phyloP scores from a whole-genome alignment of 441 rosid genomes.

The Melastoma candidum region DNA sequence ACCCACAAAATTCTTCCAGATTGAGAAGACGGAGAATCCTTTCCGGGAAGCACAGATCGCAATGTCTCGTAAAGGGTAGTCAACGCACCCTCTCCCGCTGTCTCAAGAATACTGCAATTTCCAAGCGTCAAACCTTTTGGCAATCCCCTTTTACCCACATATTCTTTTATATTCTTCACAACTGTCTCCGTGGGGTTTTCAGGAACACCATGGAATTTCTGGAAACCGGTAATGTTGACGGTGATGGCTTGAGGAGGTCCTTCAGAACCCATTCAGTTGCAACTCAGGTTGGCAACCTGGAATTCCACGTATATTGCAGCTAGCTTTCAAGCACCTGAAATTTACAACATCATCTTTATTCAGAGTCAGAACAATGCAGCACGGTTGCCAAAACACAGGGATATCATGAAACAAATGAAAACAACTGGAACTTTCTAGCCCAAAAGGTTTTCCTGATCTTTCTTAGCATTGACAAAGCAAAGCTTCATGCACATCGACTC shows the following conservation, averaged over 20 bases:
- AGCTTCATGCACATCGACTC: too few species aligned
- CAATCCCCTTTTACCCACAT: slow-evolving; percentile 49
- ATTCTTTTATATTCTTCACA: slow-evolving; percentile 57
- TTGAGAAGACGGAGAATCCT: slow-evolving; percentile 39
- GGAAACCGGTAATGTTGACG: slow-evolving; percentile 78
- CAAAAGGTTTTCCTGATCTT: too few species aligned
- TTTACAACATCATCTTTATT: too few species aligned
- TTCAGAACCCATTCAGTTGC: slow-evolving; percentile 76
- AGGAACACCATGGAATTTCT: slow-evolving; percentile 94
- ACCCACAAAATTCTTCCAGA: slow-evolving; percentile 66
- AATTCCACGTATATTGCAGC: slow-evolving; percentile 1
- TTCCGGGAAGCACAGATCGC: slow-evolving; percentile 38
- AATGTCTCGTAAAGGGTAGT: slow-evolving; percentile 47
- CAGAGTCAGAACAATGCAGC: too few species aligned
- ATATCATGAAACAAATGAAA: too few species aligned
- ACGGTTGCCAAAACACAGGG: too few species aligned
- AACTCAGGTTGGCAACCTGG: not conserved
- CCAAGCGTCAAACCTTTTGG: slow-evolving; percentile 67
- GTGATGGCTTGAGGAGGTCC: slow-evolving; percentile 59
- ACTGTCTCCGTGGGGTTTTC: slow-evolving; percentile 90
- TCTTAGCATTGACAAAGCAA: too few species aligned
- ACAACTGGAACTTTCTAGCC: too few species aligned
- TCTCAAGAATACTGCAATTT: slow-evolving; percentile 67
- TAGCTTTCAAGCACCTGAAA: slow-evolving; percentile 8
- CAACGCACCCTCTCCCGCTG: slow-evolving; percentile 84